Evolutionary conservation across 2,329 filamentous ascomycete species (phyloP).

Genomic region (Whalleya microplaca): DNA sequence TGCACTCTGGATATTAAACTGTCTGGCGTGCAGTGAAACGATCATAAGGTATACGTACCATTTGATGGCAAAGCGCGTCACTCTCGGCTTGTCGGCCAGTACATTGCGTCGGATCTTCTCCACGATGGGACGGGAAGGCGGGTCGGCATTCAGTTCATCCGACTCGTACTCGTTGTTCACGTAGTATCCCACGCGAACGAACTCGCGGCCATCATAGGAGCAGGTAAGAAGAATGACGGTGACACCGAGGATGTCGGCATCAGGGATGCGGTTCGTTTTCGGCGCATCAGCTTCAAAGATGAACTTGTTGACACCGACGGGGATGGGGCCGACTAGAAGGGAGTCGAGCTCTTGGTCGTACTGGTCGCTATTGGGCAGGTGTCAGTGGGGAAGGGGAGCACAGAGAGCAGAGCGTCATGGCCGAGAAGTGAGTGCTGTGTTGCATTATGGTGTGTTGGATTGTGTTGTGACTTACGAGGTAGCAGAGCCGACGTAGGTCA

Average conservation of each 20-base stretch:
- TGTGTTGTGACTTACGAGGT: slow-evolving; percentile 84
- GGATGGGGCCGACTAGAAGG: slow-evolving; percentile 95
- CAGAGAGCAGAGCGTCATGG: slow-evolving; percentile 17
- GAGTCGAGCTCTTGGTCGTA: slow-evolving; percentile 98
- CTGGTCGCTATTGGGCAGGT: slow-evolving; percentile 68
- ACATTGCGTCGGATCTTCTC: slow-evolving; percentile 93
- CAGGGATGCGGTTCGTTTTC: slow-evolving; percentile 86
- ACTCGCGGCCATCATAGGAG: slow-evolving; percentile 94
- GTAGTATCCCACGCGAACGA: slow-evolving; percentile 98
- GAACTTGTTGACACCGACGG: slow-evolving; percentile 98
- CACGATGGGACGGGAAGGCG: slow-evolving; percentile 87
- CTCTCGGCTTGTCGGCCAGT: slow-evolving; percentile 93
- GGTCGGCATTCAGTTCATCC: slow-evolving; percentile 85
- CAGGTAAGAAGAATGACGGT: slow-evolving; percentile 96
- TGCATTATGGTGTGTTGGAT: too few species aligned
- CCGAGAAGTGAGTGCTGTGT: too few species aligned
- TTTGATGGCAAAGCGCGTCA: slow-evolving; percentile 97
- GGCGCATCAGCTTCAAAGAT: slow-evolving; percentile 95
- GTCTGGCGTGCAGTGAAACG: not conserved
- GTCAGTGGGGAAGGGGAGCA: slow-evolving; percentile 18
- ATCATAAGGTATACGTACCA: slow-evolving; percentile 66
- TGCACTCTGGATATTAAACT: not conserved
- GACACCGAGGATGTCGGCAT: slow-evolving; percentile 93
- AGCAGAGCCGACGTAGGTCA: slow-evolving; percentile 97
- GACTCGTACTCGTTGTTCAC: slow-evolving; percentile 99